Conservation (phyloP, 805 yeast species). For the Pichia nanzhaoensis region DNA sequence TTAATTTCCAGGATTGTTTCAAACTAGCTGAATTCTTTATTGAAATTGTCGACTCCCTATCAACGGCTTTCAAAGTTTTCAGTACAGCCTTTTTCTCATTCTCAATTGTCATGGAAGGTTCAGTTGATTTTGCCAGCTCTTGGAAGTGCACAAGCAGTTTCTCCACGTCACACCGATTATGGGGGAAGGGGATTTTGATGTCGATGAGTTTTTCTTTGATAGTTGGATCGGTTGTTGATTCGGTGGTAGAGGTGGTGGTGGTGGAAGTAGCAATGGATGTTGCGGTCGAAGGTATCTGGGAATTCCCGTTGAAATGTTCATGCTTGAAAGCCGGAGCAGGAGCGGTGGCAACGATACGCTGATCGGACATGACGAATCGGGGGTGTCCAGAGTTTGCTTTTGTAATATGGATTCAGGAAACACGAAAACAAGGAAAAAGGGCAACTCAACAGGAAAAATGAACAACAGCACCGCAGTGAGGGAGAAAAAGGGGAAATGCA, state of each 20-base stretch:
- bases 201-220: not conserved
- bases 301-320: too few species aligned
- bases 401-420: too few species aligned
- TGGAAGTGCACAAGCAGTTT: slow-evolving; percentile 4
- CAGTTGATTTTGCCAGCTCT: slow-evolving; percentile 4
- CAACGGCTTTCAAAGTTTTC: slow-evolving; percentile 33
- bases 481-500: not conserved
- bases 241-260: not conserved
- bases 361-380: not conserved
- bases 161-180: slow-evolving; percentile 2
- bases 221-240: too few species aligned
- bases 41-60: slow-evolving; percentile 35
- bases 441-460: not conserved
- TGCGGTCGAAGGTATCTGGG: not conserved
- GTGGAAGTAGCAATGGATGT: not conserved
- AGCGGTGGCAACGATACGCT: not conserved
- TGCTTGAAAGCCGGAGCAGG: too few species aligned
- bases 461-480: not conserved
- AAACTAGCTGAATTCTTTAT: slow-evolving; percentile 19
- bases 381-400: too few species aligned
- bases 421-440: not conserved
- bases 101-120: not conserved
- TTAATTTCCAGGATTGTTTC: slow-evolving; percentile 23
- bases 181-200: slow-evolving; percentile 4
- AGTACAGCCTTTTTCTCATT: slow-evolving; percentile 39